Evolutionary conservation across 1,284 basidiomycete genomes (phyloP), one percentile per base, ranked within the genome.

Genomic region (Inonotus obliquus): DNA sequence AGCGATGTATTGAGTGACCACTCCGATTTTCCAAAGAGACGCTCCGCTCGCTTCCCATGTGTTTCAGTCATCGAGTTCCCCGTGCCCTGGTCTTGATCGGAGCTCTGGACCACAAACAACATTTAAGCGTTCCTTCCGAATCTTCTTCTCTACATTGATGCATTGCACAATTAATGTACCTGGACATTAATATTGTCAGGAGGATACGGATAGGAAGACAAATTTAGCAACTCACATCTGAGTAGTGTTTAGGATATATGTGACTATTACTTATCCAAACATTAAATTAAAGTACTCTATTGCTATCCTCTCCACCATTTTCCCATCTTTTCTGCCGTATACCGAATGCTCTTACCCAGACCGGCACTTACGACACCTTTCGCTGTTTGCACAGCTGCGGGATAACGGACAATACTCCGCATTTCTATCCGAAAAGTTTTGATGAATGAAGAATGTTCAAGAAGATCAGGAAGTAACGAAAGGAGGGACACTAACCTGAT

Each of bases 361-460:
- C 94, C 94, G 4, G 92, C 92, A 59, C 89, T 94, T 19, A 91
- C 81, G 57, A 97, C 71, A 7, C 95, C 95, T 75, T 97, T 98
- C 66, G 92, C 68, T 6, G 89, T 83, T 76, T 98, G 94, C 11
- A 91, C 79, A 3, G 91, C 85, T 10, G 94, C 92, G 4, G 95
- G 92, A 63, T 85, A 81, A 64, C 86, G 81, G 56, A 97, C 94
- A 69, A 96, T 95, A 27, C 76, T 74, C 44, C 79, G 74, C 77
- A 94, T 84, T 74, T 92, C 92, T 92, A 68, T 39, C 25, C n/a
- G n/a, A n/a, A 54, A 41, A 39, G 59, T 53, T 56, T 17, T 62
- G 19, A 56, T 21, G 62, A 62, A 39, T 52, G 59, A n/a, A 29
- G 37, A 38, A 41, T 21, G 29, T 13, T 54, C 23, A 47, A 23